Evolutionary conservation across 306 rosid species (phyloP).

Genomic region (Lotus japonicus): DNA sequence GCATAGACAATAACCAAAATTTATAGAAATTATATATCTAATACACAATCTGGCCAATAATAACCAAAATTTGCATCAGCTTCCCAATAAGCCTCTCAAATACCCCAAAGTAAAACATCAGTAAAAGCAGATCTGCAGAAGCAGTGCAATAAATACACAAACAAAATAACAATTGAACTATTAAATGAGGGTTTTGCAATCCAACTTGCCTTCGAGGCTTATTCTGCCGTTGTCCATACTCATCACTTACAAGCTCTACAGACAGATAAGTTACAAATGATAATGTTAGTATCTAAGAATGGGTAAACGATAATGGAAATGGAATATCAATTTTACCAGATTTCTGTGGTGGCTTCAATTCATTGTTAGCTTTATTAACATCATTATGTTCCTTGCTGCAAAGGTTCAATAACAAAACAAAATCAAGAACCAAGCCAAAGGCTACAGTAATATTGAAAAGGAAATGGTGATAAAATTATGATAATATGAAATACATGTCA

Average conservation of each 20-base stretch:
- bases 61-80: background rate
- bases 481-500: background rate
- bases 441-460: background rate
- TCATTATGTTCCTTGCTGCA: slow-evolving; percentile 63
- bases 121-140: background rate
- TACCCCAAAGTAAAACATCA: background rate
- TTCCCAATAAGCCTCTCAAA: background rate
- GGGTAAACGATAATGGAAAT: background rate
- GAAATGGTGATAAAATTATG: background rate
- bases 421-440: slow-evolving; percentile 3
- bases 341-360: slow-evolving; percentile 63
- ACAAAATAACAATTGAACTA: background rate
- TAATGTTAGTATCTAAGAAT: background rate
- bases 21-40: background rate
- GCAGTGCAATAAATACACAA: background rate
- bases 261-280: slow-evolving; percentile 1
- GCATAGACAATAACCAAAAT: slow-evolving; percentile 25
- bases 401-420: slow-evolving; percentile 19
- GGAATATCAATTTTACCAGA: slow-evolving; percentile 44
- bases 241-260: slow-evolving; percentile 68
- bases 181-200: background rate
- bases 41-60: background rate
- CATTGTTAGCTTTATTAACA: slow-evolving; percentile 47
- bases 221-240: slow-evolving; percentile 82
- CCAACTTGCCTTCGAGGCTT: slow-evolving; percentile 83